Conservation (phyloP, 805 yeast genomes). For the Kluyveromyces lactis region DNA sequence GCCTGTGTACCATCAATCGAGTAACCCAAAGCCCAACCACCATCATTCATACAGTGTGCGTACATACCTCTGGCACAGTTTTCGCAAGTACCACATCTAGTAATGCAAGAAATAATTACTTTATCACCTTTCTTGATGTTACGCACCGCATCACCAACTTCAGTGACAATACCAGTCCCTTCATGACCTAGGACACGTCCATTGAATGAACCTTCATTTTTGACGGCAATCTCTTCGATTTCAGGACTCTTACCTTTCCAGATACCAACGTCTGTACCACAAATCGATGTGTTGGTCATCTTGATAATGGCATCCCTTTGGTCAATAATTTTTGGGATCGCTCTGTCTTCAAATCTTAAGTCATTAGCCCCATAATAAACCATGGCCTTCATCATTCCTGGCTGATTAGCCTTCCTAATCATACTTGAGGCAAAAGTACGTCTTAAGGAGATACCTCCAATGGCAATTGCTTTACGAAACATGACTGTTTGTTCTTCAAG, state of each 20-base stretch:
- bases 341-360: slow-evolving; percentile 57
- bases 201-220: slow-evolving; percentile 70
- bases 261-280: slow-evolving; percentile 74
- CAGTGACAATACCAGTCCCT: slow-evolving; percentile 64
- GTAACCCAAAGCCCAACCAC: slow-evolving; percentile 68
- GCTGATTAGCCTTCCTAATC: not conserved
- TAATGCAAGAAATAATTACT: slow-evolving; percentile 73
- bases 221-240: slow-evolving; percentile 58
- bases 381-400: slow-evolving; percentile 32
- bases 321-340: slow-evolving; percentile 52
- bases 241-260: slow-evolving; percentile 37
- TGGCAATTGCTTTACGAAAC: not conserved
- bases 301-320: slow-evolving; percentile 64
- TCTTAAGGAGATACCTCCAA: not conserved
- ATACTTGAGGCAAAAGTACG: not conserved
- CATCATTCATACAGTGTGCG: slow-evolving; percentile 66
- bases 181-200: slow-evolving; percentile 81
- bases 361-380: slow-evolving; percentile 25
- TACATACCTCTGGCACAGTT: slow-evolving; percentile 72
- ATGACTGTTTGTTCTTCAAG: no score
- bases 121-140: slow-evolving; percentile 67
- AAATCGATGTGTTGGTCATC: slow-evolving; percentile 76
- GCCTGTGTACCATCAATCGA: slow-evolving; percentile 80
- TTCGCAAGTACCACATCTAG: slow-evolving; percentile 51
- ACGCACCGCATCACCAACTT: slow-evolving; percentile 59